Percentiles rank a stretch among this genome's conserved stretches.
phyloP scores from a whole-genome alignment of 495 filamentous ascomycete species.

The Stereocaulon alpinum region DNA sequence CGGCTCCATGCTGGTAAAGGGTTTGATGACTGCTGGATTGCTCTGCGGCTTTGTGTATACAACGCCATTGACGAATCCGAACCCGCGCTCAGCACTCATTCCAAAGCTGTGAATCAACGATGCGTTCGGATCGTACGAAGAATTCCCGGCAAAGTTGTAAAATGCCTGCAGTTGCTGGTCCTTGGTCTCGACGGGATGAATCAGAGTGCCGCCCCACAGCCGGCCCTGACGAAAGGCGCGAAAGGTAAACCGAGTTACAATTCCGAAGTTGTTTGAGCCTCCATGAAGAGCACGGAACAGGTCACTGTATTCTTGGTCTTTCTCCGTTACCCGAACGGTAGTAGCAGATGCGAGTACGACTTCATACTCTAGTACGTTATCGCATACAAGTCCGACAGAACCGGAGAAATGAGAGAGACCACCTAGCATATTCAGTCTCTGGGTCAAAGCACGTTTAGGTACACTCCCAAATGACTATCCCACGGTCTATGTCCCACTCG shows the following conservation, averaged over 20 bases:
- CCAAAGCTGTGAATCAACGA: not conserved
- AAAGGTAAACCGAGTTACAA: slow-evolving; percentile 48
- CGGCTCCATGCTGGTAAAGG: slow-evolving; percentile 22
- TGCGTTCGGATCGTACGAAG: not conserved
- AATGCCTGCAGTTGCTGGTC: slow-evolving; percentile 6
- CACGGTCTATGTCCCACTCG: too few relatives aligned
- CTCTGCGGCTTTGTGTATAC: slow-evolving; percentile 21
- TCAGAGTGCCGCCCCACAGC: slow-evolving; percentile 8
- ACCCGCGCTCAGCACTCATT: not conserved
- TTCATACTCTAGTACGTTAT: slow-evolving; percentile 28
- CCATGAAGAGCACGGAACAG: slow-evolving; percentile 49
- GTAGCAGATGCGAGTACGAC: slow-evolving; percentile 31
- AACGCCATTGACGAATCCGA: not conserved
- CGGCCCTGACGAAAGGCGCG: slow-evolving; percentile 32
- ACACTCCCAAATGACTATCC: too few relatives aligned
- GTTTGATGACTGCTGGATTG: slow-evolving; percentile 23
- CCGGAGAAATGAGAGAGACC: slow-evolving; percentile 25
- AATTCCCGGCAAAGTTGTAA: not conserved
- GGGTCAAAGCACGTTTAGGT: too few relatives aligned
- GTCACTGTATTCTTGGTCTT: slow-evolving; percentile 24
- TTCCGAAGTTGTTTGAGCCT: slow-evolving; percentile 49
- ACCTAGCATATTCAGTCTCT: too few relatives aligned
- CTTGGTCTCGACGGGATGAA: not conserved
- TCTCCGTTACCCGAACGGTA: slow-evolving; percentile 28
- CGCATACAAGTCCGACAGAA: slow-evolving; percentile 23